Conservation (phyloP, 306 rosid species). For the Quercus parvula region DNA sequence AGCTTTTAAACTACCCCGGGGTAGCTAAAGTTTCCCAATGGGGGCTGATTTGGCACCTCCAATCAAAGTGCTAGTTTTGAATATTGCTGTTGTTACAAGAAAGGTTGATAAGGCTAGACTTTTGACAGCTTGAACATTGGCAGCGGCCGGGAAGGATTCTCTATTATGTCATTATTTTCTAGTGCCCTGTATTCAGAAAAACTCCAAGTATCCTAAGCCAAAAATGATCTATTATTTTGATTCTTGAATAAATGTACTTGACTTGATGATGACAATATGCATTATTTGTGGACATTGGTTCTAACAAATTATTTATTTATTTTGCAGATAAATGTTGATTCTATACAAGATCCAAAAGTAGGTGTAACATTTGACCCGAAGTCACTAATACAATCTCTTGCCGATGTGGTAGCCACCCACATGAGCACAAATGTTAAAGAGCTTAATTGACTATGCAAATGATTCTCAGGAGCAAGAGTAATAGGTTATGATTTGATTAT, state of each 20-base stretch:
- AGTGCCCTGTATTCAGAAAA: neutral
- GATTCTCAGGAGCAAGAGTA: slow-evolving; percentile 14
- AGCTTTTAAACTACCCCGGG: neutral
- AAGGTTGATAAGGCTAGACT: neutral
- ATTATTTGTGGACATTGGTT: neutral
- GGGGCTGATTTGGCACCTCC: neutral
- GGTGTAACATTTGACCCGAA: slow-evolving; percentile 74
- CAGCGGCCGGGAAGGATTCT: neutral
- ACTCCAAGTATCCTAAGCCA: neutral
- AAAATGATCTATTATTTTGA: neutral
- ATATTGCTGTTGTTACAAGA: neutral
- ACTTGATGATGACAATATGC: neutral
- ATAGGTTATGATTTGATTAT: slow-evolving; percentile 11
- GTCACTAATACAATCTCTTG: slow-evolving; percentile 66
- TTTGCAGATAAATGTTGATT: slow-evolving; percentile 71
- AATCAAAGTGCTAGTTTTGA: neutral
- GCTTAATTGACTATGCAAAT: slow-evolving; percentile 20
- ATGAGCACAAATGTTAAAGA: slow-evolving; percentile 26
- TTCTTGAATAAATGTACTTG: neutral
- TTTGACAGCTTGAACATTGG: neutral
- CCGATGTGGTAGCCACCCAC: slow-evolving; percentile 46
- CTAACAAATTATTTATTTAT: neutral
- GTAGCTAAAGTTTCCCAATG: neutral
- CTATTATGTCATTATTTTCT: neutral
- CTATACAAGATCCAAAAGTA: slow-evolving; percentile 65